Evolutionary conservation across 805 yeast genomes (phyloP), one percentile per base, ranked within the genome.

Genomic region (Cyberlindnera misumaiensis): DNA sequence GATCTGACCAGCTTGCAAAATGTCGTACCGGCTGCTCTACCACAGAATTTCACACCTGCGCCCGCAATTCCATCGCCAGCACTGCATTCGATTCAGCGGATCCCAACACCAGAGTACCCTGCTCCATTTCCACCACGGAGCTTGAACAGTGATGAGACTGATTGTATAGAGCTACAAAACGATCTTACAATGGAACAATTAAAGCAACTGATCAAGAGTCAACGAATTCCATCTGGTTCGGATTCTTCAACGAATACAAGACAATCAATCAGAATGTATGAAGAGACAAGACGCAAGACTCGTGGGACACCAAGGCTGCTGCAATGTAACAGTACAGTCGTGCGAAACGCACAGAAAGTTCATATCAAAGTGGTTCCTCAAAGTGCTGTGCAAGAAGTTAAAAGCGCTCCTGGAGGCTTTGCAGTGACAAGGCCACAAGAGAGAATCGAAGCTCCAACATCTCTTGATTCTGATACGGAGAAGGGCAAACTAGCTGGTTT

Each of bases 251-350:
- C 24, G 8, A 20, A 20, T 8, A 20, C 24, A 5, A 20, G 24
- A 20, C 8, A 39, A 22, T 42, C 20, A 16, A 17, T 30, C 32
- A 17, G 24, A 12, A 12, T 4, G 24, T 47, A 29, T 39, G 58
- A 54, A 31, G 39, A 41, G 25, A 43, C 59, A 13, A 47, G 59
- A 40, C 48, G 48, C 26, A 54, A 40, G 30, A 39, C 46, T 3
- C 39, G 32, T 27, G 58, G 58, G 2, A 45, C 47, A 6, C 56
- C 54, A 11, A 49, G 42, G 16, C 24, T 52, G 6, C 26, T 49
- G 13, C 7, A 20, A 20, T 5, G 24, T 6, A 20, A 20, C 8
- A 20, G 8, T 8, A 20, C 8, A 6, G 24, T 20, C 8, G 24
- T 20, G 24, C 24, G 8, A 20, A 5, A 20, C 8, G 24, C 24